Conservation (phyloP, 306 rosid species). For the Macrotyloma uniflorum region DNA sequence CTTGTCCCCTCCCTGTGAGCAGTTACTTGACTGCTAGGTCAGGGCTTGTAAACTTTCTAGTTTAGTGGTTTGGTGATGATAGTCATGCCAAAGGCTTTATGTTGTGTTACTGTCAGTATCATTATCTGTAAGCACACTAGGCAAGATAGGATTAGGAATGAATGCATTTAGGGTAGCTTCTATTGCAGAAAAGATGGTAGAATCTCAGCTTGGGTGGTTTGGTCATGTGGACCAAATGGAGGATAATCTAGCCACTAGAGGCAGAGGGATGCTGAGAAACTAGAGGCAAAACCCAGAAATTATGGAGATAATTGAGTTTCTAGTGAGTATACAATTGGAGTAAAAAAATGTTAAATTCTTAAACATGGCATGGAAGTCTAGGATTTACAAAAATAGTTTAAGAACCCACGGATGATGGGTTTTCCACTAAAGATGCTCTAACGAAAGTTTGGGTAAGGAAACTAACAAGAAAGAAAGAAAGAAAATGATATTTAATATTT, state of each 20-base stretch:
- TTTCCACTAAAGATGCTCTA: too few species aligned
- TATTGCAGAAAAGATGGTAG: not conserved
- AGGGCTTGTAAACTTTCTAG: conserved; percentile 11
- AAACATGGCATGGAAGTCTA: too few species aligned
- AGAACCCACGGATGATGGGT: too few species aligned
- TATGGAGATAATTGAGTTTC: too few species aligned
- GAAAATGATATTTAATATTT: too few species aligned
- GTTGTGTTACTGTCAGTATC: not conserved
- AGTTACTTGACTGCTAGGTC: conserved; percentile 1
- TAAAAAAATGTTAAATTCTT: too few species aligned
- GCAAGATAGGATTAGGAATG: not conserved
- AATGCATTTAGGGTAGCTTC: not conserved
- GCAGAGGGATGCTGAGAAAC: not conserved
- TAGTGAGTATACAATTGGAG: too few species aligned
- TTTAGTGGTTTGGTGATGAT: not conserved
- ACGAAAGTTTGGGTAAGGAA: too few species aligned
- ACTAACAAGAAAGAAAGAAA: too few species aligned
- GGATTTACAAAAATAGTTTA: too few species aligned
- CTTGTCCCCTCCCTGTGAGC: conserved; percentile 5
- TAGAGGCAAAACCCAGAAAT: not conserved
- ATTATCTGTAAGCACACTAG: not conserved
- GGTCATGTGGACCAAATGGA: not conserved
- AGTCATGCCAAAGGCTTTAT: conserved; percentile 24
- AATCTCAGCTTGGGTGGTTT: not conserved
- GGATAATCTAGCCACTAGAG: not conserved